A percentile compares a stretch with the other conserved stretches of the same genome.
These are phyloP conservation scores for Rubus idaeus DNA, from an alignment of 306 rosid genomes.

Conservation along the genomic window DNA sequence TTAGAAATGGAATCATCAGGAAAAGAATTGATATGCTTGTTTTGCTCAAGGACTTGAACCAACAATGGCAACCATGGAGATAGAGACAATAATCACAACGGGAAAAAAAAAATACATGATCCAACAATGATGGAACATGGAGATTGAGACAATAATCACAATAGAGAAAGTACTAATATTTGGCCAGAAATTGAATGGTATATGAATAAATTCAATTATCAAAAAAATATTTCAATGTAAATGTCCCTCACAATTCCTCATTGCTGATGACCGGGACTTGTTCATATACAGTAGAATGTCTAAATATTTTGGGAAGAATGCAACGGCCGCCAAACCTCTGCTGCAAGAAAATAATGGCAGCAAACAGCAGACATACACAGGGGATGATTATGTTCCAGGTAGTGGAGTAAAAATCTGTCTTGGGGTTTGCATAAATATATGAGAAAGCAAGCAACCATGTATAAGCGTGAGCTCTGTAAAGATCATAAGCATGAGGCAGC, in stretches of 20 bases:
- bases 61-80: no score
- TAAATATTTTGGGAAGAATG: conserved; percentile 62
- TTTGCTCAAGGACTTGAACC: no score
- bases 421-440: conserved; percentile 71
- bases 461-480: conserved; percentile 63
- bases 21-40: no score
- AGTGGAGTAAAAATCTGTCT: conserved; percentile 73
- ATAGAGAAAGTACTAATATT: neutral
- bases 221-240: neutral
- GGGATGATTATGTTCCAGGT: conserved; percentile 84
- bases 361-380: conserved; percentile 51
- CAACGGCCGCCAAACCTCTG: conserved; percentile 79
- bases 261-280: conserved; percentile 73
- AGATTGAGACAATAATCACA: neutral
- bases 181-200: neutral
- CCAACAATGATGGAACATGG: neutral
- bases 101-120: neutral
- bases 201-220: neutral
- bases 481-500: conserved; percentile 89
- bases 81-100: neutral
- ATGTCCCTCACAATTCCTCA: conserved; percentile 52
- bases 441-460: conserved; percentile 59
- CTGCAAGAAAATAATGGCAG: conserved; percentile 62
- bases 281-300: conserved; percentile 54
- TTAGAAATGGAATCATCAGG: no score